Conservation (phyloP, 2,329 filamentous ascomycete species). For the Aspergillus piperis region DNA sequence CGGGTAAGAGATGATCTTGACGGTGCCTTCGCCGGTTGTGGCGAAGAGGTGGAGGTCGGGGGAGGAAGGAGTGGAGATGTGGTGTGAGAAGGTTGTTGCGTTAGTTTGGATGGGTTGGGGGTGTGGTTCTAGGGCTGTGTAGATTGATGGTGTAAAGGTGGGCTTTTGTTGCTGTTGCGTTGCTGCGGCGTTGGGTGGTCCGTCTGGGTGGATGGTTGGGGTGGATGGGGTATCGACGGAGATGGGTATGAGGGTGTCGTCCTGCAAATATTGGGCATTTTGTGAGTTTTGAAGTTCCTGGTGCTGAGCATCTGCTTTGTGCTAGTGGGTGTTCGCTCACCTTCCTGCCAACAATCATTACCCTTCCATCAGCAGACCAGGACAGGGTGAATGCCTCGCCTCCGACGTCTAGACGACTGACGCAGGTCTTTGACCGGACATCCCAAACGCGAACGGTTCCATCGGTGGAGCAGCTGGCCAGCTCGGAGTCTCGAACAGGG, state of each 20-base stretch:
- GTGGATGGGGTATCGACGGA: slow-evolving; percentile 44
- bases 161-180: slow-evolving; percentile 6
- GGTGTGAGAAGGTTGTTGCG: slow-evolving; percentile 50
- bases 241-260: slow-evolving; percentile 51
- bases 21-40: slow-evolving; percentile 52
- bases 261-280: slow-evolving; percentile 33
- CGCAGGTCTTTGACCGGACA: slow-evolving; percentile 51
- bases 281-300: slow-evolving; percentile 1
- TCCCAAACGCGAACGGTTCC: slow-evolving; percentile 55
- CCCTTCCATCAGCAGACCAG: slow-evolving; percentile 51
- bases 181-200: slow-evolving; percentile 5
- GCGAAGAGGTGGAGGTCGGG: slow-evolving; percentile 48
- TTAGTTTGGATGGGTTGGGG: slow-evolving; percentile 52
- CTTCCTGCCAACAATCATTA: slow-evolving; percentile 51
- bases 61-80: slow-evolving; percentile 36
- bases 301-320: neutral
- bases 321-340: slow-evolving; percentile 28
- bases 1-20: slow-evolving; percentile 51
- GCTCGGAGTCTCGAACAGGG: slow-evolving; percentile 51
- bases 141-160: slow-evolving; percentile 29
- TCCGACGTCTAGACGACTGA: slow-evolving; percentile 51
- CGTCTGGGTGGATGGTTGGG: slow-evolving; percentile 31
- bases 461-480: slow-evolving; percentile 53
- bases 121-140: slow-evolving; percentile 44
- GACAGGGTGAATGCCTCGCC: slow-evolving; percentile 52